phyloP scores from a whole-genome alignment of 345 rosid genomes.

The Eutrema heterophyllum region DNA sequence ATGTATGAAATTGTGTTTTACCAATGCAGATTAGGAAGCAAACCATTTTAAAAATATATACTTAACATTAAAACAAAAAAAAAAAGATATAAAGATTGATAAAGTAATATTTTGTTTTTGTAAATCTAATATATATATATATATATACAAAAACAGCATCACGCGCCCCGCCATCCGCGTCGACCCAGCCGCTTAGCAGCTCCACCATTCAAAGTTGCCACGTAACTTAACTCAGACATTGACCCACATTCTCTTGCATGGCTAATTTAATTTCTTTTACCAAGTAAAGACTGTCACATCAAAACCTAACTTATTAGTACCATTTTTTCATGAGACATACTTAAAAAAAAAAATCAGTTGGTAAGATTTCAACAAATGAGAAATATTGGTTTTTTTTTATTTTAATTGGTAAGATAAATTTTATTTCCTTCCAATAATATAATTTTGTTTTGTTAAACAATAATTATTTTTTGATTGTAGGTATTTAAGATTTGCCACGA shows the following conservation, averaged over 20 bases:
- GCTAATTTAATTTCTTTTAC: neutral
- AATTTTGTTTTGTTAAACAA: too few species aligned
- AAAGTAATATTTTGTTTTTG: too few species aligned
- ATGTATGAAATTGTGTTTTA: neutral
- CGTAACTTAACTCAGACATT: neutral
- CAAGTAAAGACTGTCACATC: constrained; percentile 17
- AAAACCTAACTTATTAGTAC: constrained; percentile 1
- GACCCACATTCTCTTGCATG: constrained; percentile 13
- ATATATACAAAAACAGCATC: too few species aligned
- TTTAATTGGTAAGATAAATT: neutral
- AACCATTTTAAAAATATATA: neutral
- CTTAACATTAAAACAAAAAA: too few species aligned
- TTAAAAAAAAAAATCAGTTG: neutral
- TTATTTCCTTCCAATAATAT: too few species aligned
- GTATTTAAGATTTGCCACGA: neutral
- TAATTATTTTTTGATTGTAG: neutral
- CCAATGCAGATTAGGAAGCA: neutral
- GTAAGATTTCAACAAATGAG: neutral
- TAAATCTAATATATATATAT: too few species aligned
- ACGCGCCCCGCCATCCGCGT: neutral
- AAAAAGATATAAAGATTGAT: too few species aligned
- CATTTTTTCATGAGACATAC: neutral
- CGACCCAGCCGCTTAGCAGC: neutral
- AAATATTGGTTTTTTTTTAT: neutral
- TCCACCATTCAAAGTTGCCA: neutral